Percentiles rank a stretch among this genome's conserved stretches.
These are phyloP conservation scores for Dactylella cylindrospora DNA, from an alignment of 2,329 filamentous ascomycete genomes.

Conservation along the genomic window DNA sequence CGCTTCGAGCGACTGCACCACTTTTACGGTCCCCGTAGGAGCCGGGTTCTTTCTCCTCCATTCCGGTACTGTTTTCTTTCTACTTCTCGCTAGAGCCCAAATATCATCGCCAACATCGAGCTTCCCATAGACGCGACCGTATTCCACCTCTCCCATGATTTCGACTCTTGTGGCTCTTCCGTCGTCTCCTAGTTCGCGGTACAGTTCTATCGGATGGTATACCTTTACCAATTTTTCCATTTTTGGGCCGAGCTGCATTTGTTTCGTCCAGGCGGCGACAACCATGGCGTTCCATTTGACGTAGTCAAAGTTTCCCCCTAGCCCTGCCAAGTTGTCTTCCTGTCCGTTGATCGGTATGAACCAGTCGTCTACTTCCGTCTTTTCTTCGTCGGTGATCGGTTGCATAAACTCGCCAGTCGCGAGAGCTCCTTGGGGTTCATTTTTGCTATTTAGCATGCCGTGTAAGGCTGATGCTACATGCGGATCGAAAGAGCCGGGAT, in stretches of 20 bases:
- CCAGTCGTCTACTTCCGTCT: slow-evolving; percentile 7
- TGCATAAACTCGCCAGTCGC: neutral
- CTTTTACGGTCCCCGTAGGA: neutral
- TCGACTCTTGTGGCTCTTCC: neutral
- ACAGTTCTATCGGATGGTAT: slow-evolving; percentile 21
- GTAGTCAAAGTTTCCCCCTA: slow-evolving; percentile 34
- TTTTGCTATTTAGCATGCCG: slow-evolving; percentile 5
- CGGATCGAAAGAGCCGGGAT: slow-evolving; percentile 5
- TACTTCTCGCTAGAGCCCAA: neutral
- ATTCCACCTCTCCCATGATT: slow-evolving; percentile 24
- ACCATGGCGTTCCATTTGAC: slow-evolving; percentile 41
- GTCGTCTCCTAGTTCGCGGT: slow-evolving; percentile 10
- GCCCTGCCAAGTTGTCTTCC: slow-evolving; percentile 29
- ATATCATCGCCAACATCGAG: slow-evolving; percentile 1
- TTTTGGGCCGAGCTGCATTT: slow-evolving; percentile 11
- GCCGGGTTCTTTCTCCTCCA: slow-evolving; percentile 23
- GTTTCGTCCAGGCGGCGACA: slow-evolving; percentile 11
- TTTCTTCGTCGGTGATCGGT: neutral
- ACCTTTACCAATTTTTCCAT: slow-evolving; percentile 8
- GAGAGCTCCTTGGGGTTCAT: neutral
- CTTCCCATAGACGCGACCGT: neutral
- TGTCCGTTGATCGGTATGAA: slow-evolving; percentile 25
- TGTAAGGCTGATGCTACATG: slow-evolving; percentile 10
- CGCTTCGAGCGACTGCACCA: neutral
- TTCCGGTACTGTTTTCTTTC: slow-evolving; percentile 4